Evolutionary conservation across 2,329 filamentous ascomycete genomes (phyloP).

Genomic region (Fusarium nygamai): DNA sequence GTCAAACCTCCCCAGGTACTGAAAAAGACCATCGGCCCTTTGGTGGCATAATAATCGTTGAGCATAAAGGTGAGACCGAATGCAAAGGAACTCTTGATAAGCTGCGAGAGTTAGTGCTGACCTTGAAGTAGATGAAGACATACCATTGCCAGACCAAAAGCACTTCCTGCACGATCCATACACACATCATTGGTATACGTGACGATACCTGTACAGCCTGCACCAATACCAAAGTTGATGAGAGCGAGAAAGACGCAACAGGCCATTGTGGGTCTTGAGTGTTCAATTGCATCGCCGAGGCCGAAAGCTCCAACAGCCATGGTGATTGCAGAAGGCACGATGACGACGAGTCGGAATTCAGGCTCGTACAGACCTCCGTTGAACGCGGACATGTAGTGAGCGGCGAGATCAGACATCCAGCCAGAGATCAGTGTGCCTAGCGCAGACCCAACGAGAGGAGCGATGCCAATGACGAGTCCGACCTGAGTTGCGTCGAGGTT

Average conservation of each 20-base stretch:
- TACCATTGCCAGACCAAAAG: not conserved
- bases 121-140: not conserved
- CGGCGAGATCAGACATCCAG: not conserved
- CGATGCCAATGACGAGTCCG: not conserved
- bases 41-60: not conserved
- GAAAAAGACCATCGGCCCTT: not conserved
- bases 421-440: not conserved
- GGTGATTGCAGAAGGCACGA: not conserved
- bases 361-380: not conserved
- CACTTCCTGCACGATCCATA: not conserved
- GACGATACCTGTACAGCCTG: not conserved
- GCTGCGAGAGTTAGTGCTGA: not conserved
- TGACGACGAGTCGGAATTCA: not conserved
- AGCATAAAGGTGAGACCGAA: not conserved
- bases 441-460: not conserved
- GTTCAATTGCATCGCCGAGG: not conserved
- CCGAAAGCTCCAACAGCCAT: not conserved
- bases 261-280: not conserved
- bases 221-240: not conserved
- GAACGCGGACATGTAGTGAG: not conserved
- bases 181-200: conserved; percentile 1
- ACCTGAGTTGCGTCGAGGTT: not conserved
- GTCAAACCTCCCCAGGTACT: not conserved
- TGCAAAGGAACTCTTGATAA: not conserved
- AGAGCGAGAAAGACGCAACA: not conserved